phyloP scores from a whole-genome alignment of 257 asterid species.

The Henckelia pumila region DNA sequence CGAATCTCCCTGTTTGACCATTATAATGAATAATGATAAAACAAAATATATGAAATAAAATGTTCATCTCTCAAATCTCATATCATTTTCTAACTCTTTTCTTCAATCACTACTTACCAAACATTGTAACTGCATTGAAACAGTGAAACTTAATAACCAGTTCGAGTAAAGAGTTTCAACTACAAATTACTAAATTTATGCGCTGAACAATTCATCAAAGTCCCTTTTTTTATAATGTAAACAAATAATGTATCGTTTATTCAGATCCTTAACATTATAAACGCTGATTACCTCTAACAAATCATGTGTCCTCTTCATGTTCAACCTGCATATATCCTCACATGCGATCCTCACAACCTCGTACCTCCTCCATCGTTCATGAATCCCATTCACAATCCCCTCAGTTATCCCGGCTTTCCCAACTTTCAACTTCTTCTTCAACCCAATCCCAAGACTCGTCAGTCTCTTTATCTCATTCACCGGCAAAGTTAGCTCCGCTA shows the following conservation, averaged over 20 bases:
- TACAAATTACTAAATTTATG: too few species aligned
- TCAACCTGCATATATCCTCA: constrained; percentile 81
- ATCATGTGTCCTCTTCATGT: constrained; percentile 97
- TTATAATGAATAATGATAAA: too few species aligned
- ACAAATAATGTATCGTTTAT: background rate
- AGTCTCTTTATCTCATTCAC: constrained; percentile 67
- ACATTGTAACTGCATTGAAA: background rate
- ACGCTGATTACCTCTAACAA: constrained; percentile 67
- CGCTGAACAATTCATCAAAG: background rate
- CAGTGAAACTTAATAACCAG: background rate
- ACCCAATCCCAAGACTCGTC: constrained; percentile 56
- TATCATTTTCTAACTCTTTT: background rate
- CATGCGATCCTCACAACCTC: constrained; percentile 80
- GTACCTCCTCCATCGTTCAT: constrained; percentile 86
- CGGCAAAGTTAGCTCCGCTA: constrained; percentile 81
- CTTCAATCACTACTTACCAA: background rate
- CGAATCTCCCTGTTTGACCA: background rate
- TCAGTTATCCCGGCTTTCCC: constrained; percentile 95
- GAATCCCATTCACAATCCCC: constrained; percentile 96
- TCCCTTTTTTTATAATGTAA: background rate
- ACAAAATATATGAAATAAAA: too few species aligned
- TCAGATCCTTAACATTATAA: background rate
- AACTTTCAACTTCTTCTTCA: constrained; percentile 68
- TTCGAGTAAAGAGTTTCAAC: too few species aligned
- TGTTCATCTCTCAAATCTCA: too few species aligned